A percentile compares a stretch with the other conserved stretches of the same genome.
Evolutionary conservation across 2,329 filamentous ascomycete species (phyloP).

Genomic region (Alternaria arbusti): DNA sequence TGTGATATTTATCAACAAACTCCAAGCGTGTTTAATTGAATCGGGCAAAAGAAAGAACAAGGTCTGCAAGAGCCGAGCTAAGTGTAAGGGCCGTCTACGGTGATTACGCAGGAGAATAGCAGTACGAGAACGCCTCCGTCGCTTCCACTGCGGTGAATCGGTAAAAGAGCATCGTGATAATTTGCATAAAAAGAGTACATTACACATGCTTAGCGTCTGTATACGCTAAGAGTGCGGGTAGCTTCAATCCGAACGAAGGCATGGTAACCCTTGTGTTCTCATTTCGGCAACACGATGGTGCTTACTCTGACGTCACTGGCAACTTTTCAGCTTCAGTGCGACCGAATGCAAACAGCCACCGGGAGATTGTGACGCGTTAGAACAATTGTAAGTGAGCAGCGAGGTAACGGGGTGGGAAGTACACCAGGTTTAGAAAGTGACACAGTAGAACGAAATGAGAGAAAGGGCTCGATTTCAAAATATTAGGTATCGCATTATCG

Average conservation of each 20-base stretch:
- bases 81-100: neutral
- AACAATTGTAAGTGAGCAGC: neutral
- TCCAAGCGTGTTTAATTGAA: neutral
- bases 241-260: neutral
- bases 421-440: neutral
- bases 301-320: neutral
- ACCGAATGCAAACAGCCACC: neutral
- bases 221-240: neutral
- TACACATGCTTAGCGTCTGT: neutral
- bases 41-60: neutral
- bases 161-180: neutral
- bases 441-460: rapidly evolving
- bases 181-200: neutral
- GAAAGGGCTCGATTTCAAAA: neutral
- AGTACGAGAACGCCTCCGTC: neutral
- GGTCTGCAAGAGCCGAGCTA: neutral
- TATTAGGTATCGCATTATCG: neutral
- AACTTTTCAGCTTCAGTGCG: neutral
- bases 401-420: neutral
- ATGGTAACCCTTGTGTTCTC: neutral
- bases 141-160: neutral
- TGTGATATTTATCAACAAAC: neutral
- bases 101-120: neutral
- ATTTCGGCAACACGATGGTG: neutral
- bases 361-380: neutral